A percentile compares a stretch with the other conserved stretches of the same genome.
Conservation (phyloP, 257 asterid genomes). For the Anisodus tanguticus region DNA sequence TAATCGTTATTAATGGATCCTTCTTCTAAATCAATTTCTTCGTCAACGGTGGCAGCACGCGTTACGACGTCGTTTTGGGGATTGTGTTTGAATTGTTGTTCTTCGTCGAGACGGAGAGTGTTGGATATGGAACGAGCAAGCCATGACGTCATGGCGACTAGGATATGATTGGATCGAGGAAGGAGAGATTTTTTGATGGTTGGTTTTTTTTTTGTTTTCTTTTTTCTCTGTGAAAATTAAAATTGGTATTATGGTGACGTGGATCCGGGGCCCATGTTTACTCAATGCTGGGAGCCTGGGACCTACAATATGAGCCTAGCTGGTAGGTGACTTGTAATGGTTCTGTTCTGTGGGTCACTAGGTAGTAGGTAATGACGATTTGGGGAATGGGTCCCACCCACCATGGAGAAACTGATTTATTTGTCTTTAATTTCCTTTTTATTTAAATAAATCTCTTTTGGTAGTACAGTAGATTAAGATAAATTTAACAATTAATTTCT, state of each 20-base stretch:
- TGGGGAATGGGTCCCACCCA: not conserved
- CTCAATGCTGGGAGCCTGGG: not conserved
- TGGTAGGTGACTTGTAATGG: not conserved
- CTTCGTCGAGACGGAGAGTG: slow-evolving; percentile 72
- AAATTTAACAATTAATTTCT: too few species aligned
- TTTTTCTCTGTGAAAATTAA: not conserved
- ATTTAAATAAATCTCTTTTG: too few species aligned
- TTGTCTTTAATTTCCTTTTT: too few species aligned
- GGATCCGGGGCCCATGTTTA: not conserved
- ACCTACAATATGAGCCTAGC: not conserved
- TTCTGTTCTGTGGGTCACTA: not conserved
- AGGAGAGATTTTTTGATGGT: not conserved
- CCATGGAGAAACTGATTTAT: not conserved
- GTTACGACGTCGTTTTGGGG: slow-evolving; percentile 33
- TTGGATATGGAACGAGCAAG: slow-evolving; percentile 87
- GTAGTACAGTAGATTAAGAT: too few species aligned
- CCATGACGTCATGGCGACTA: slow-evolving; percentile 70
- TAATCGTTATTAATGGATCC: slow-evolving; percentile 35
- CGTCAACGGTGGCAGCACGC: slow-evolving; percentile 26
- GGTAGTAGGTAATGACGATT: not conserved
- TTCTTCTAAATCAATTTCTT: slow-evolving; percentile 45
- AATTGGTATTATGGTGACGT: not conserved
- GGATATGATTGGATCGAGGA: slow-evolving; percentile 26
- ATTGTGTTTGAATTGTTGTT: not conserved
- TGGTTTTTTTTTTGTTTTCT: too few species aligned